phyloP scores from a whole-genome alignment of 106 monocot species.

The Amphibolis antarctica region DNA sequence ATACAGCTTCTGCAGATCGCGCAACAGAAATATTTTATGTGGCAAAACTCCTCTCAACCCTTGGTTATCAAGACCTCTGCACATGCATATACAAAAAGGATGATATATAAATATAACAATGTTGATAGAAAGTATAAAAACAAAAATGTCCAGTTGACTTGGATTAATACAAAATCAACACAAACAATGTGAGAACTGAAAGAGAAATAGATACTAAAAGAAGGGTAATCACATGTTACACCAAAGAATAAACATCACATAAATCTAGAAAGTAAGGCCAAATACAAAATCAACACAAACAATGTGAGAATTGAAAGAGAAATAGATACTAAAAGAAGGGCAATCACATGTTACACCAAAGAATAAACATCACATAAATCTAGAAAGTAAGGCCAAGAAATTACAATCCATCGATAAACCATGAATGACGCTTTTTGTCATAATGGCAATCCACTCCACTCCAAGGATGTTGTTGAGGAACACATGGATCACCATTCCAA shows the following conservation, averaged over 20 bases:
- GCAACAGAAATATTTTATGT: conserved; percentile 49
- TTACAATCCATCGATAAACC: conserved; percentile 94
- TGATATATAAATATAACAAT: too few species aligned
- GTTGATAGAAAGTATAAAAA: too few species aligned
- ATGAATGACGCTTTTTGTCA: conserved; percentile 35
- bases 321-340: not conserved
- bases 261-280: not conserved
- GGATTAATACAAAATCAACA: not conserved
- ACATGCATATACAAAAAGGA: conserved; percentile 4
- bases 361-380: not conserved
- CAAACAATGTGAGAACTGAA: not conserved
- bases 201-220: not conserved
- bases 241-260: too few species aligned
- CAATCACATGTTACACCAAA: too few species aligned
- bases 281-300: not conserved
- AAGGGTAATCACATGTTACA: too few species aligned
- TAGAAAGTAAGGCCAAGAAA: not conserved
- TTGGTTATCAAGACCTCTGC: conserved; percentile 78
- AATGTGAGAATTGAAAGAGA: not conserved
- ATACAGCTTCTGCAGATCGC: conserved; percentile 47
- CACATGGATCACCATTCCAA: conserved; percentile 99
- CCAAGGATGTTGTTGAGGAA: conserved; percentile 98
- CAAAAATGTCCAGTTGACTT: too few species aligned
- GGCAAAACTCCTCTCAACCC: conserved; percentile 80
- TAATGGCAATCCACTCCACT: conserved; percentile 92